Percentiles rank a stretch among this genome's conserved stretches.
phyloP scores from a whole-genome alignment of 148 eudicot species.

The Nyssa sinensis region DNA sequence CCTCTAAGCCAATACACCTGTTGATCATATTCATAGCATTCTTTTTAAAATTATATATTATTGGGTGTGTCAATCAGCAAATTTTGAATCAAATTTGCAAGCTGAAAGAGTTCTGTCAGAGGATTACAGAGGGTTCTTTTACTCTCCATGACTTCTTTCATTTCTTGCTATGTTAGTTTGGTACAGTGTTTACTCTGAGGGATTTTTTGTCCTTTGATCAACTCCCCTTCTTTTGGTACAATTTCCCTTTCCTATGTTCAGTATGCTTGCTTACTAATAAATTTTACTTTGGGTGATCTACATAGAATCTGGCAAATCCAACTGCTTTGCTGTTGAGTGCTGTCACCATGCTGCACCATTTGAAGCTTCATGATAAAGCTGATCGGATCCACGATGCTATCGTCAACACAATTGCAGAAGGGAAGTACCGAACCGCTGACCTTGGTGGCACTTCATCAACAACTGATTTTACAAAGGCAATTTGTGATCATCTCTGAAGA shows the following conservation, averaged over 20 bases:
- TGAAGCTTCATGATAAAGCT: constrained; percentile 81
- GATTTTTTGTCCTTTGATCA: no score
- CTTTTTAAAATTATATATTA: no score
- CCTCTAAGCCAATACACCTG: no score
- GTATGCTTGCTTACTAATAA: neutral
- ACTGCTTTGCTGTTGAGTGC: constrained; percentile 89
- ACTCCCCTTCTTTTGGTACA: no score
- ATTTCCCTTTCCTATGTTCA: neutral
- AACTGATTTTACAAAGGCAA: constrained; percentile 76
- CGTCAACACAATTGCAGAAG: constrained; percentile 78
- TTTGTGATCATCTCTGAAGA: constrained; percentile 76
- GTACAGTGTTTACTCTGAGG: neutral
- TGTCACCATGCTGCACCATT: constrained; percentile 82
- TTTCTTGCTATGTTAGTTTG: neutral
- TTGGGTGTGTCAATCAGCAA: no score
- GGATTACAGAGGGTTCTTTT: neutral
- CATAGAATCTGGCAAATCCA: constrained; percentile 85
- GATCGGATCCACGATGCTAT: constrained; percentile 79
- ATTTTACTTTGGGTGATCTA: neutral
- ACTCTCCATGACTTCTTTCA: neutral
- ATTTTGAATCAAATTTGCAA: no score
- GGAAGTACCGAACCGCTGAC: constrained; percentile 81
- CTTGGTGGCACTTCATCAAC: constrained; percentile 86
- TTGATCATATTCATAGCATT: no score
- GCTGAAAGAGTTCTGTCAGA: neutral